Evolutionary conservation across 148 eudicot genomes (phyloP).

Genomic region (Vaccinium myrtillus): DNA sequence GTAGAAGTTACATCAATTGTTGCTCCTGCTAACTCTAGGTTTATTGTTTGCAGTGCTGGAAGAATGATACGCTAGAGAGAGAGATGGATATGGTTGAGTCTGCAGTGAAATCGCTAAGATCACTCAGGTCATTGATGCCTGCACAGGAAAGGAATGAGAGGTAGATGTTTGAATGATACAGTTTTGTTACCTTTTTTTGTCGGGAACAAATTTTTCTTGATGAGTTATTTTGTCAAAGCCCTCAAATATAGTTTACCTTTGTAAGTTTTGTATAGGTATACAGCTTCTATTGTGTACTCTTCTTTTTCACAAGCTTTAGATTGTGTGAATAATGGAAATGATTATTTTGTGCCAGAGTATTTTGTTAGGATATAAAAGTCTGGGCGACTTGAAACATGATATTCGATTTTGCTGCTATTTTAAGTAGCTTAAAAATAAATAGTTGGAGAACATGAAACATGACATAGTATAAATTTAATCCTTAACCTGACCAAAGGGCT

Average conservation of each 20-base stretch:
- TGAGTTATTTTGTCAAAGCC: background rate
- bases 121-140: conserved; percentile 61
- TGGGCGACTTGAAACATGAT: background rate
- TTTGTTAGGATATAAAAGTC: background rate
- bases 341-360: background rate
- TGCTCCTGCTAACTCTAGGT: conserved; percentile 1
- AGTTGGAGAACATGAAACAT: background rate
- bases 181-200: background rate
- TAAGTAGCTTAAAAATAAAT: background rate
- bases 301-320: background rate
- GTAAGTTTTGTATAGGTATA: too few relatives aligned
- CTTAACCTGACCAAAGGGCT: background rate
- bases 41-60: conserved; percentile 66
- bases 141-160: conserved; percentile 75
- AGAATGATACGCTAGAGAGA: conserved; percentile 60
- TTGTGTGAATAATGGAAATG: background rate
- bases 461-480: background rate
- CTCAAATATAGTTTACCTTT: background rate
- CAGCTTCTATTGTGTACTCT: too few relatives aligned
- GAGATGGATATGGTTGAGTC: conserved; percentile 77
- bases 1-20: background rate
- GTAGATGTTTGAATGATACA: conserved; percentile 30
- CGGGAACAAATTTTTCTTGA: background rate
- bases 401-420: background rate
- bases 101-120: conserved; percentile 72